These are phyloP conservation scores for Saccharum spontaneum DNA, from an alignment of 176 grass and related monocot genomes.

Conservation along the genomic window DNA sequence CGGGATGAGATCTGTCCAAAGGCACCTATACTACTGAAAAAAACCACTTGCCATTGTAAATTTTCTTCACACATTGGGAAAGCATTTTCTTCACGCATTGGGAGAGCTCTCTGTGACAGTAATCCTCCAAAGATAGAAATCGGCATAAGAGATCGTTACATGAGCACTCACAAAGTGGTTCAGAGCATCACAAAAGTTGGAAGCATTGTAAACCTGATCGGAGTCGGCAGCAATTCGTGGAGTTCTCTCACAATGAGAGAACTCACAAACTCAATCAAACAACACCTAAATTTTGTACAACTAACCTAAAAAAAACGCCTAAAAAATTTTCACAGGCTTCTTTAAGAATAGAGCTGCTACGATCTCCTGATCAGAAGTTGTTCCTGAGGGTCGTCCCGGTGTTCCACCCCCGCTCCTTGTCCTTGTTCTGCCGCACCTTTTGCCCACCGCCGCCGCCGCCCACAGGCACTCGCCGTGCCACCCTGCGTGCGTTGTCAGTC, in stretches of 20 bases:
- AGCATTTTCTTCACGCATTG: not conserved
- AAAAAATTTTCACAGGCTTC: not conserved
- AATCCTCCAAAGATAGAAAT: not conserved
- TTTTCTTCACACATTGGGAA: not conserved
- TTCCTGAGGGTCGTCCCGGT: constrained; percentile 39
- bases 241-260: constrained; percentile 42
- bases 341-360: not conserved
- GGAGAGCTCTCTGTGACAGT: not conserved
- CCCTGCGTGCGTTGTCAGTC: constrained; percentile 33
- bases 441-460: constrained; percentile 7
- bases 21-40: no score
- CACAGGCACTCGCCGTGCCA: constrained; percentile 32
- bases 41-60: no score
- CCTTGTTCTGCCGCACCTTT: constrained; percentile 41
- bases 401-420: constrained; percentile 80
- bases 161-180: not conserved
- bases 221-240: not conserved
- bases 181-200: not conserved
- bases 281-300: not conserved
- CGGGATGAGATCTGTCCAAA: no score
- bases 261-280: not conserved
- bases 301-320: constrained; percentile 24
- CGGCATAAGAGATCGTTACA: constrained; percentile 10
- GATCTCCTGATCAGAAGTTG: not conserved
- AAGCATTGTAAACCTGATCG: not conserved